Base-by-base conservation (phyloP, 305 asterid species). In the Galium porrigens region DNA sequence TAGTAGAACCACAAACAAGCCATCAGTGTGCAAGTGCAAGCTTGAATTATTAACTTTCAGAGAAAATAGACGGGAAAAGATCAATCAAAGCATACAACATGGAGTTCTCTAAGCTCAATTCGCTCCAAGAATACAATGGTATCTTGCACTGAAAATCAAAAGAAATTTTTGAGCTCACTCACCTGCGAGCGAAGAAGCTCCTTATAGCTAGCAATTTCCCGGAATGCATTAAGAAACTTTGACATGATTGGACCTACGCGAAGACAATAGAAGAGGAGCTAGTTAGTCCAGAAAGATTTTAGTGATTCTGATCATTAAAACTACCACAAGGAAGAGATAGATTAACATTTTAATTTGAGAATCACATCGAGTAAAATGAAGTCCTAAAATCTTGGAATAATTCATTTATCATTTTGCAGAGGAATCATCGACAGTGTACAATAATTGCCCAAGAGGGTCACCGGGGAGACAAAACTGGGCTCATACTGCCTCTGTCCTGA, bases 151-250 rank as follows among this genome's bases (percentile, higher is more conserved):
- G 36, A 5, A 52, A 12, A 59, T 68, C 39, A 22, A 30, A 29
- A 29, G 61, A 15, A 67, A 65, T 64, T 53, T 57, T 53, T 57
- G 61, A 64, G 62, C 81, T 65, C 75, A 84, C 82, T 78, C 71
- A 81, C 99, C 80, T 92, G 99, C 61, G 99, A 83, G 67, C 96
- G 90, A 61, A 92, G 96, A 79, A 92, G 91, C 73, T 92, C 99
- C 83, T 92, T 89, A 84, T 89, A 92, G 22, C 95, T 76, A 57
- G 94, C 88, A 78, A 92, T 88, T 84, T 92, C 99, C 60, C 74
- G 85, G 68, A 92, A 74, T 61, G 89, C 86, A 74, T 80, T 72
- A 67, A 81, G 76, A 78, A 89, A 89, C 82, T 87, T 92, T 61
- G 94, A 79, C 67, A 92, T 74, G 56, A 89, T 87, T 59, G 99